These are phyloP conservation scores for Coniochaeta sp. DNA, from an alignment of 2,329 filamentous ascomycete genomes.

Conservation along the genomic window DNA sequence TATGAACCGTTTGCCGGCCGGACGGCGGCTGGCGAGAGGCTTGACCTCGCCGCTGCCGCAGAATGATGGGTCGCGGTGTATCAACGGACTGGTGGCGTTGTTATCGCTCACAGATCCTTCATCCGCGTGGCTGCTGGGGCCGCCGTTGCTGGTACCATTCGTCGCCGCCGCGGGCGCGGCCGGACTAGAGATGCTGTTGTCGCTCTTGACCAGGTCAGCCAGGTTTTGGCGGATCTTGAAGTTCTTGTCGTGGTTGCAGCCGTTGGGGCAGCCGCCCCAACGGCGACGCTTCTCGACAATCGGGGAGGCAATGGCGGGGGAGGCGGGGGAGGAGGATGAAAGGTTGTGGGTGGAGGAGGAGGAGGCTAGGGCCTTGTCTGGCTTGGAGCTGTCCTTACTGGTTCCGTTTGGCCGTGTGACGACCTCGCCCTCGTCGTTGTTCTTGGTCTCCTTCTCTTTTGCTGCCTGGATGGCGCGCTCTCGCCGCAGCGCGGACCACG, in stretches of 20 bases:
- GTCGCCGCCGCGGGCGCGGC: slow-evolving; percentile 3
- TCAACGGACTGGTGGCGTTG: slow-evolving; percentile 7
- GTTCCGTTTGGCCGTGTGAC: slow-evolving; percentile 23
- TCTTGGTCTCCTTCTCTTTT: slow-evolving; percentile 38
- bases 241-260: slow-evolving; percentile 68
- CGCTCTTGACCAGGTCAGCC: slow-evolving; percentile 41
- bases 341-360: slow-evolving; percentile 19
- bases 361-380: slow-evolving; percentile 35
- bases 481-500: slow-evolving; percentile 82
- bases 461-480: slow-evolving; percentile 44
- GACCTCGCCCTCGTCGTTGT: slow-evolving; percentile 21
- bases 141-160: too few species aligned
- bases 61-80: slow-evolving; percentile 18
- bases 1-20: slow-evolving; percentile 31
- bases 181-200: slow-evolving; percentile 19
- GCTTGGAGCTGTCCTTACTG: slow-evolving; percentile 32
- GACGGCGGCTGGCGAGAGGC: slow-evolving; percentile 30
- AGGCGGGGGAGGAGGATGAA: slow-evolving; percentile 21
- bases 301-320: too few species aligned
- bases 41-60: slow-evolving; percentile 21
- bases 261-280: slow-evolving; percentile 87
- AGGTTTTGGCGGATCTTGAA: slow-evolving; percentile 55
- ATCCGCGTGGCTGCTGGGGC: slow-evolving; percentile 3
- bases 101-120: neutral
- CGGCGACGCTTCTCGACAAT: slow-evolving; percentile 50